Evolutionary conservation across 1,284 basidiomycete species (phyloP).

Genomic region (Ustilago shanxiensis): DNA sequence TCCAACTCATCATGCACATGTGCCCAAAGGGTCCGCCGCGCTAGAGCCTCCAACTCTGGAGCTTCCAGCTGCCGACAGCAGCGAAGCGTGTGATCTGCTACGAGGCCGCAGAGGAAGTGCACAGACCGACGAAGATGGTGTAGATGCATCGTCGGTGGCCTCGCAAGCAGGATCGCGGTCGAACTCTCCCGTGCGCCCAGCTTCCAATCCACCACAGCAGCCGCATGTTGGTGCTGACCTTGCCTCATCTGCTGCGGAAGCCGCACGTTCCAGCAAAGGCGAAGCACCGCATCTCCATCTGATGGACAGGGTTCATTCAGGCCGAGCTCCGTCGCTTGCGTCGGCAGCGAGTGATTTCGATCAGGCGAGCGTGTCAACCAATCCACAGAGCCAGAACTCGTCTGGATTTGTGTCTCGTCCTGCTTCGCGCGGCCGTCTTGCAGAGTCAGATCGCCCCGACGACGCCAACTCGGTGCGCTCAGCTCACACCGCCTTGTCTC

Average conservation of each 20-base stretch:
- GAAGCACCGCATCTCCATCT: constrained; percentile 42
- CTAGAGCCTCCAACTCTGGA: constrained; percentile 55
- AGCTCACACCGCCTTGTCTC: constrained; percentile 55
- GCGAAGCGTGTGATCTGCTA: constrained; percentile 22
- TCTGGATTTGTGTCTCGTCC: constrained; percentile 41
- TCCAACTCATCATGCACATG: constrained; percentile 56
- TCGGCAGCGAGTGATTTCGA: constrained; percentile 41
- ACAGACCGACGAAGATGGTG: constrained; percentile 52
- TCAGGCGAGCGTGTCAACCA: constrained; percentile 47
- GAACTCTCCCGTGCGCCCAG: constrained; percentile 53
- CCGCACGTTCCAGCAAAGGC: constrained; percentile 17
- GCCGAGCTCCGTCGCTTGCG: constrained; percentile 39
- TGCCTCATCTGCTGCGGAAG: constrained; percentile 31
- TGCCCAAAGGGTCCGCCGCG: constrained; percentile 33
- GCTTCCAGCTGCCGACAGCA: constrained; percentile 33
- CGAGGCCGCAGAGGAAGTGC: constrained; percentile 32
- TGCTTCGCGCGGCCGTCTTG: constrained; percentile 29
- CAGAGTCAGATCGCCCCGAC: constrained; percentile 33
- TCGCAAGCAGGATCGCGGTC: constrained; percentile 67
- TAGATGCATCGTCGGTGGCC: constrained; percentile 58
- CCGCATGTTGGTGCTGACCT: constrained; percentile 13
- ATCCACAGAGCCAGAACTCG: constrained; percentile 43
- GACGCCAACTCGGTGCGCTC: constrained; percentile 47
- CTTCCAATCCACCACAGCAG: constrained; percentile 17
- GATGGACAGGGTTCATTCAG: constrained; percentile 41